Percentiles rank a stretch among this genome's conserved stretches.
Evolutionary conservation across 2,329 filamentous ascomycete species (phyloP).

Genomic region (Arthrobotrys conoides): DNA sequence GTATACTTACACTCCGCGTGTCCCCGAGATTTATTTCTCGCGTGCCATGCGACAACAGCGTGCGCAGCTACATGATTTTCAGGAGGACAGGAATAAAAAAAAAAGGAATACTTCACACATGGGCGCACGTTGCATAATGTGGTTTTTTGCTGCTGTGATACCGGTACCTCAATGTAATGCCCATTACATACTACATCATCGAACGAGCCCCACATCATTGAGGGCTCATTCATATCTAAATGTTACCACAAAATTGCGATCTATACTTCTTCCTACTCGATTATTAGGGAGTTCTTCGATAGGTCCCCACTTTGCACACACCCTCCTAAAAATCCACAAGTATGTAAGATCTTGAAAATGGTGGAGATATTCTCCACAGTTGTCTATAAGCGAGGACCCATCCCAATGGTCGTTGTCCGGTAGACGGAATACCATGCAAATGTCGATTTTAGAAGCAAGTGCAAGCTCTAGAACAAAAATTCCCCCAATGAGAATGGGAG

Average conservation of each 20-base stretch:
- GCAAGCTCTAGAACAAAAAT: slow-evolving; percentile 3
- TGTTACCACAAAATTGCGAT: slow-evolving; percentile 23
- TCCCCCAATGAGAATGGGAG: neutral
- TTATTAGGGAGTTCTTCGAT: slow-evolving; percentile 2
- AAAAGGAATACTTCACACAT: neutral
- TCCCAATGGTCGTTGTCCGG: slow-evolving; percentile 4
- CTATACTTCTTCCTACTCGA: neutral
- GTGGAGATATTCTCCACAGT: slow-evolving; percentile 13
- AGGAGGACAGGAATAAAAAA: neutral
- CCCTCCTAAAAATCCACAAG: neutral
- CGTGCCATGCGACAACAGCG: slow-evolving; percentile 25
- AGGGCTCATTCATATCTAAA: slow-evolving; percentile 2
- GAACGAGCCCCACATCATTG: slow-evolving; percentile 4
- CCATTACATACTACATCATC: slow-evolving; percentile 17
- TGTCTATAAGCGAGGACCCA: slow-evolving; percentile 30
- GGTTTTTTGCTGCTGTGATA: slow-evolving; percentile 30
- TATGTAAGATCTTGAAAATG: slow-evolving; percentile 11
- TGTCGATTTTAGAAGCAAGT: slow-evolving; percentile 9
- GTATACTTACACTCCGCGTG: neutral
- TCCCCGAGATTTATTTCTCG: slow-evolving; percentile 6
- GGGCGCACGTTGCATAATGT: slow-evolving; percentile 32
- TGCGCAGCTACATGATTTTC: slow-evolving; percentile 16
- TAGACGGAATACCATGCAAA: slow-evolving; percentile 17
- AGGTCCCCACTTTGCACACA: neutral
- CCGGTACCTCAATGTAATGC: neutral